phyloP scores from a whole-genome alignment of 148 eudicot genomes.

The Camellia japonica region DNA sequence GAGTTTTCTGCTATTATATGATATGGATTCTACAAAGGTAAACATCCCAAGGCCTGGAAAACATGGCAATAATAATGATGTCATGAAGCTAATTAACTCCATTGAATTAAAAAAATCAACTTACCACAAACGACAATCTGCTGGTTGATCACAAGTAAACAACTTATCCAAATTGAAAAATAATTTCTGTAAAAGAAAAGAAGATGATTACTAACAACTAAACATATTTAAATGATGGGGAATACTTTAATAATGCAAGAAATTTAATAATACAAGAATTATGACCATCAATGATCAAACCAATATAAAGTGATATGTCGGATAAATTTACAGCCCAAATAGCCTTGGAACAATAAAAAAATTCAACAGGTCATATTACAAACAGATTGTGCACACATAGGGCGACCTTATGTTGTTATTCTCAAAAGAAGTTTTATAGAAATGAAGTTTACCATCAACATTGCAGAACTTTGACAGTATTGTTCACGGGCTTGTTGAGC shows the following conservation, averaged over 20 bases:
- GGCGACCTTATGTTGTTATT: too few species aligned
- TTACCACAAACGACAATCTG: slow-evolving; percentile 71
- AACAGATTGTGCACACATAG: not conserved
- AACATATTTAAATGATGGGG: slow-evolving; percentile 3
- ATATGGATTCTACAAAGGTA: not conserved
- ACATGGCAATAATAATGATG: not conserved
- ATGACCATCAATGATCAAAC: not conserved
- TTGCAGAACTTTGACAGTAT: slow-evolving; percentile 34
- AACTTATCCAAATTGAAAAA: slow-evolving; percentile 65
- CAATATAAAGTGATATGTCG: not conserved
- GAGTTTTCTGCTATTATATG: not conserved
- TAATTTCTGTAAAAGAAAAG: slow-evolving; percentile 56
- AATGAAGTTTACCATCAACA: slow-evolving; percentile 68
- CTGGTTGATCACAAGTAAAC: slow-evolving; percentile 74
- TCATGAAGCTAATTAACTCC: slow-evolving; percentile 3
- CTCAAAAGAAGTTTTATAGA: slow-evolving; percentile 10
- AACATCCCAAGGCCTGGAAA: not conserved
- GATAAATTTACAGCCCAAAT: not conserved
- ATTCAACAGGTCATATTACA: not conserved
- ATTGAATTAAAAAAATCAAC: slow-evolving; percentile 25
- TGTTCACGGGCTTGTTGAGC: slow-evolving; percentile 31
- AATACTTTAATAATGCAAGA: not conserved
- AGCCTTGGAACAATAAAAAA: not conserved
- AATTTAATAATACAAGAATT: not conserved
- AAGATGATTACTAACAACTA: slow-evolving; percentile 8